A percentile compares a stretch with the other conserved stretches of the same genome.
Conservation (phyloP, 257 asterid genomes). For the Solanum verrucosum region DNA sequence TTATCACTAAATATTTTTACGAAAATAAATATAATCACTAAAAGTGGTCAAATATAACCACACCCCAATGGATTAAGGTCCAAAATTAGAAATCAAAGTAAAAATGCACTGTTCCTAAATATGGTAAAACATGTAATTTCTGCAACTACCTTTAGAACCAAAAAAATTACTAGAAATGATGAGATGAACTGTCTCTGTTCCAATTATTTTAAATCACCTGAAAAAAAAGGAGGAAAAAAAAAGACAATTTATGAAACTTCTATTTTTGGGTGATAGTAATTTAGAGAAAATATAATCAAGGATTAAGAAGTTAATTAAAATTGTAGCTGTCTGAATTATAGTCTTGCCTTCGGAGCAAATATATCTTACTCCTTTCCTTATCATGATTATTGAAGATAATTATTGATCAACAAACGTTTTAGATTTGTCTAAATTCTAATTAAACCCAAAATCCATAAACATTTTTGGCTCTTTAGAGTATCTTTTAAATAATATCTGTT, state of each 20-base stretch:
- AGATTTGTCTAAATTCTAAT: not conserved
- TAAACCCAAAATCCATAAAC: not conserved
- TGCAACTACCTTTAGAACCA: not conserved
- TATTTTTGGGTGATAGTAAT: not conserved
- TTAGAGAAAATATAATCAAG: not conserved
- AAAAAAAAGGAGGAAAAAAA: not conserved
- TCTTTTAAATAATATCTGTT: not conserved
- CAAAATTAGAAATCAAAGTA: not conserved
- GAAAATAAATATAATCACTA: too few relatives aligned
- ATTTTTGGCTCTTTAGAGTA: not conserved
- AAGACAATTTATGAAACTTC: not conserved
- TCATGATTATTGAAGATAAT: not conserved
- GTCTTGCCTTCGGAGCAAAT: conserved; percentile 5
- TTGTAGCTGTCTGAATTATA: not conserved
- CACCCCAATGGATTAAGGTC: not conserved
- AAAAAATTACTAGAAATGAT: not conserved
- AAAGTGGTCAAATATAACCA: not conserved
- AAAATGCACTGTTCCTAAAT: not conserved
- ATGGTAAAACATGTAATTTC: not conserved
- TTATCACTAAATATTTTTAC: too few relatives aligned
- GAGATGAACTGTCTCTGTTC: not conserved
- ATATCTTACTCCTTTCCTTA: not conserved
- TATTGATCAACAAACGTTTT: not conserved
- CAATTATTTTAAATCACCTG: not conserved
- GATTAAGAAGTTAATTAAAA: not conserved